Base-by-base conservation (phyloP, 2,329 filamentous ascomycete species). In the Aulographum hederae region DNA sequence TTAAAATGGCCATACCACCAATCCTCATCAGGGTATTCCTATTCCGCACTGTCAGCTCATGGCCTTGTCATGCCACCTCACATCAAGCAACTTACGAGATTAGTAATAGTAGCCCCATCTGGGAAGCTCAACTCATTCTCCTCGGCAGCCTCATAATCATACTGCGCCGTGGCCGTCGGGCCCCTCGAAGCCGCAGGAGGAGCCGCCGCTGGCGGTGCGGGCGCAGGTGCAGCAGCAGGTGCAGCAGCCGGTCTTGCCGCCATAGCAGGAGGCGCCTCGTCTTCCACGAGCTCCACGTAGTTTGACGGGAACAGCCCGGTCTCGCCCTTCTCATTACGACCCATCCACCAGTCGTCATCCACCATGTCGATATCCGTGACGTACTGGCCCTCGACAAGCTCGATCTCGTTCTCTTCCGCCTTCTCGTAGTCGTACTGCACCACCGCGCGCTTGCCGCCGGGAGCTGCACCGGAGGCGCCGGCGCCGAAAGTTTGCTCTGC, bases 261-360 rank as follows among this genome's bases (percentile, higher is more conserved):
- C 34, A 45, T 43, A 25, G 37, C 51, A 26, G 42, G 48, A 21
- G 50, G 53, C n/a, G 51, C 48, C 16, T 69, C 66, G 16, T 68
- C 75, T 23, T 78, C 75, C 21, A 89, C 63, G 15, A 93, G 54
- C 52, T 93, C 84, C 32, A 98, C 86, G 42, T 98, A 98, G 62
- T 94, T 95, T 59, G 81, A 89, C 4, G 89, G 89, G 65, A 98
- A 95, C 21, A 98, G 64, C 30, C 89, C 89, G 36, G 65, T 75
- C 53, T 94, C 82, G 43, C 89, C 89, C 38, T 63, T 65, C 15
- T 67, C 60, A 58, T 95, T 98, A 41, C 78, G 80, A 27, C 91
- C 89, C 69, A 93, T 78, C 89, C 89, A 98, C 89, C 89, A 98
- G 50, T 98, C 86, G 32, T 91, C 78, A 44, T 95, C 89, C 2